Conservation (phyloP, 345 rosid species). For the Syzygium oleosum region DNA sequence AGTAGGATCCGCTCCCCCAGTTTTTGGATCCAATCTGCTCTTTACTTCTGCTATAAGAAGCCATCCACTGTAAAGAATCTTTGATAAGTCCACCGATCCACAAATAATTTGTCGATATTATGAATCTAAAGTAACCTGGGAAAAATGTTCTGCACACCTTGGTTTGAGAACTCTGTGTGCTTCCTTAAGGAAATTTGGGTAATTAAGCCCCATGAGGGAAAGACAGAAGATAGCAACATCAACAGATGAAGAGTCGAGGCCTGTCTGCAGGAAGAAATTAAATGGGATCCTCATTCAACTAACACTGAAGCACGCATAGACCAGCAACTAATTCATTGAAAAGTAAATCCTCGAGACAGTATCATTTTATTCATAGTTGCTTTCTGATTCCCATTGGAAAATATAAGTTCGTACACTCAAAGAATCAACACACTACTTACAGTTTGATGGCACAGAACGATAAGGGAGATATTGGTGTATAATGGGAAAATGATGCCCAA, state of each 20-base stretch:
- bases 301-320: background rate
- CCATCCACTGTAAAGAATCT: conserved; percentile 54
- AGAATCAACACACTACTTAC: background rate
- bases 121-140: background rate
- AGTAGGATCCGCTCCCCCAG: conserved; percentile 83
- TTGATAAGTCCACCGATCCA: background rate
- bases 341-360: background rate
- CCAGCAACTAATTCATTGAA: background rate
- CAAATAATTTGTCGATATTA: background rate
- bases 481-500: background rate
- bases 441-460: background rate
- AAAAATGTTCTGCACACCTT: conserved; percentile 29
- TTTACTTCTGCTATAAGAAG: conserved; percentile 95
- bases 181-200: conserved; percentile 60
- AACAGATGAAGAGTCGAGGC: conserved; percentile 56
- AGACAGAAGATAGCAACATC: conserved; percentile 93
- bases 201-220: conserved; percentile 92
- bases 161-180: conserved; percentile 90
- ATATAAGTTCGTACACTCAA: background rate
- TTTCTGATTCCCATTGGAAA: background rate
- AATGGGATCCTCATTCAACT: background rate
- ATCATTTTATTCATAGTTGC: background rate
- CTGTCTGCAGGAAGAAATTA: conserved; percentile 38
- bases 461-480: background rate
- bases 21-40: conserved; percentile 91